Base-by-base conservation (phyloP, 2,329 filamentous ascomycete species). In the Xylariaceae sp. region DNA sequence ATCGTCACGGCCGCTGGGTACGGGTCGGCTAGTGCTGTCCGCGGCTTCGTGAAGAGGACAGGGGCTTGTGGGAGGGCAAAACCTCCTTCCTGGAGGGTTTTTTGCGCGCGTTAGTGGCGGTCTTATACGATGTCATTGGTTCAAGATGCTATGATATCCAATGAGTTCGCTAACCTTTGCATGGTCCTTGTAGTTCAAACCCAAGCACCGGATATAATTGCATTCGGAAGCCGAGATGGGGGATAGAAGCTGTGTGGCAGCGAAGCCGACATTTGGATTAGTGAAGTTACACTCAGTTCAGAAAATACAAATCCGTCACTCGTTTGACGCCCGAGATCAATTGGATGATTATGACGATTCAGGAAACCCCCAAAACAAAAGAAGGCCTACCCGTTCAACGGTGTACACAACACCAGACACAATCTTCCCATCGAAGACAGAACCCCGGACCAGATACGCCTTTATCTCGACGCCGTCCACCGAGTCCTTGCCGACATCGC, bases 21-120 rank as follows among this genome's bases (percentile, higher is more conserved):
- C 2, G 83, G 84, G 66, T 84, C 80, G 3, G 78, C 78, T 7
- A 87, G 75, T 3, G 80, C 71, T 2, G 80, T 82, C 14, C 75
- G 72, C 0, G 84, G 84, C 68, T 87, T 87, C 55, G 71, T 75
- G 59, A 43, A 58, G 11, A 61, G 55, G n/a, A 61, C 47, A 0
- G 59, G 59, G 6, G 49, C 56, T 6, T 43, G 12, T 2, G 59
- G 59, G 2, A 61, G 16, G 11, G 51, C 41, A 23, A 61, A 59
- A 4, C 55, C 55, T 43, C 51, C 51, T 46, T 61, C 59, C 59
- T 60, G 16, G n/a, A n/a, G n/a, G n/a, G n/a, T n/a, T 39, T 41
- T n/a, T 16, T 6, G 4, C 5, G 23, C 7, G 2, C 6, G 17
- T 56, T 48, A 48, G 41, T 17, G 11, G 7, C n/a, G 11, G 19